Conservation (phyloP, 805 yeast species). For the Candida boleticola region DNA sequence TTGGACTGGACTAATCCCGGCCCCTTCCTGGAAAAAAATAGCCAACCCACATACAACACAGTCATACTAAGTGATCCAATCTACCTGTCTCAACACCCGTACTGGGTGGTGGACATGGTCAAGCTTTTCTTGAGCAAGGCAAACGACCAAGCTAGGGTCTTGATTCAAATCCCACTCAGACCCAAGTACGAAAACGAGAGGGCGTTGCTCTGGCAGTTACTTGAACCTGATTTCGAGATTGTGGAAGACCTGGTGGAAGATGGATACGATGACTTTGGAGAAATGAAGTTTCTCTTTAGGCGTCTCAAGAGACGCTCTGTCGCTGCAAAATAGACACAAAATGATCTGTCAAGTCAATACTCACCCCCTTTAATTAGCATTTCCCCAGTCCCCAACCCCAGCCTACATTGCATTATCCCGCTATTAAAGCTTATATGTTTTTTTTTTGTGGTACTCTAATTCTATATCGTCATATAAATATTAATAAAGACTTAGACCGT, state of each 20-base stretch:
- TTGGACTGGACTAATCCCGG: constrained; percentile 78
- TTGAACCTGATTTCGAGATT: constrained; percentile 40
- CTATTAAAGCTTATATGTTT: no score
- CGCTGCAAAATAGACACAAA: no score
- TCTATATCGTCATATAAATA: no score
- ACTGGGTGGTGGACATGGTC: constrained; percentile 64
- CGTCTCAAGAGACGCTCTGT: constrained; percentile 15
- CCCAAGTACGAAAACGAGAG: constrained; percentile 65
- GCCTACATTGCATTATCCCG: no score
- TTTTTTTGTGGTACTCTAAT: no score
- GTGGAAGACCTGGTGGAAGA: constrained; percentile 43
- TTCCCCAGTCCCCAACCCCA: no score
- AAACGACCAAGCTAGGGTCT: constrained; percentile 39
- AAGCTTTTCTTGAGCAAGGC: constrained; percentile 37
- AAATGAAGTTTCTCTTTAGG: constrained; percentile 55
- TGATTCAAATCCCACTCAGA: constrained; percentile 78
- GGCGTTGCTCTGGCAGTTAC: constrained; percentile 52
- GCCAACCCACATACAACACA: constrained; percentile 46
- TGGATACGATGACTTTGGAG: constrained; percentile 88
- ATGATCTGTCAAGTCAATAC: no score
- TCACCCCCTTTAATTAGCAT: no score
- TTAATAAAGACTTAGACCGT: no score
- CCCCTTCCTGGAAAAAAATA: constrained; percentile 21
- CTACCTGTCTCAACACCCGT: constrained; percentile 80
- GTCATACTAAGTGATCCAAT: constrained; percentile 85